Base-by-base conservation (phyloP, 768 basidiomycete genomes). In the Mycena haematopus region DNA sequence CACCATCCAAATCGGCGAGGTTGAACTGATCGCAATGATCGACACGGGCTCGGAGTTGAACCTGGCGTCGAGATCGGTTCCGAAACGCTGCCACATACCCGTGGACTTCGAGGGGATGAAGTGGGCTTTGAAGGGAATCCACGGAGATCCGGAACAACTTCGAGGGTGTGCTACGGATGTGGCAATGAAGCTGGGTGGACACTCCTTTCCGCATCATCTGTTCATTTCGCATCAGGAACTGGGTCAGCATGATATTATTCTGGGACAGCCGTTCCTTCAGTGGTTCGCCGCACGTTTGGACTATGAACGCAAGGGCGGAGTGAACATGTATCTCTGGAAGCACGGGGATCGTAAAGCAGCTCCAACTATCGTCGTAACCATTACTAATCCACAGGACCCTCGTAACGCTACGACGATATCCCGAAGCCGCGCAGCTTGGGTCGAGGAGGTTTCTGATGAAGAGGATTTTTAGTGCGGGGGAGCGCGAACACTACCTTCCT, bases 21-120 rank as follows among this genome's bases (percentile, higher is more conserved):
- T 38, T 2, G 59, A 60, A 22, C 35, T 54, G 6, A 47, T 24
- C 1, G 40, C 42, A 0, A 49, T 53, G 52, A 60, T 60, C 17
- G 58, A 60, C 19, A 22, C 27, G n/a, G n/a, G n/a, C n/a, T 60
- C 58, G 6, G 58, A 60, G 33, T 21, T 60, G 22, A 60, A 60
- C 21, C n/a, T 60, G 3, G 58, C 51, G 0, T 17, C 42, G 13
- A 0, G 4, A 0, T 60, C 58, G 0, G 24, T 60, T 25, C 58
- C 58, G 0, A 3, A 40, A 10, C 19, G 58, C 0, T 46, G 51
- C 42, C 19, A 25, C 21, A 11, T 63, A 0, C 13, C 62, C 0
- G 56, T 63, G 10, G 62, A 63, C 11, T 63, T 63, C n/a, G 62
- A 63, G 14, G 62, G 62, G 0, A 58, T 53, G 56, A 57, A 58